These are phyloP conservation scores for Pseudogymnoascus destructans DNA, from an alignment of 2,329 filamentous ascomycete genomes.

Conservation along the genomic window DNA sequence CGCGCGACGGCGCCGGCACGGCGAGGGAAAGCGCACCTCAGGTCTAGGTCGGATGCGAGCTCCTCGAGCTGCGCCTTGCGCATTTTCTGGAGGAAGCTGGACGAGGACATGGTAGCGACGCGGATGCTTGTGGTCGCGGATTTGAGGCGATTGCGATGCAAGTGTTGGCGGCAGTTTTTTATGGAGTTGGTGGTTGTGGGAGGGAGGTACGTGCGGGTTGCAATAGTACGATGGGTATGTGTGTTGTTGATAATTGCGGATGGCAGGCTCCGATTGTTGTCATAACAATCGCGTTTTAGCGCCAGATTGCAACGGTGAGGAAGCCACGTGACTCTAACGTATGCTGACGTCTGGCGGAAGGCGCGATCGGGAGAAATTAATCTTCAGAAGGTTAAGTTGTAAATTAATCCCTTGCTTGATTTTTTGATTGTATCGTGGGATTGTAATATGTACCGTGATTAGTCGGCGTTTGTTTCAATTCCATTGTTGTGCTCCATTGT, in stretches of 20 bases:
- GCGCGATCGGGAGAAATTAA: background rate
- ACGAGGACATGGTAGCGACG: constrained; percentile 44
- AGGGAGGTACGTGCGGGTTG: constrained; percentile 8
- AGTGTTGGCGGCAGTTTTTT: constrained; percentile 14
- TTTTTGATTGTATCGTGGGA: background rate
- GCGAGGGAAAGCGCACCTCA: constrained; percentile 31
- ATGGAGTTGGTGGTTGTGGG: constrained; percentile 22
- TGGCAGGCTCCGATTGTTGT: constrained; percentile 8
- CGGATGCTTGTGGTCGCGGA: constrained; percentile 32
- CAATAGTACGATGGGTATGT: constrained; percentile 7
- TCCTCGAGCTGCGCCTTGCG: constrained; percentile 69
- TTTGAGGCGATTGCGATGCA: constrained; percentile 30
- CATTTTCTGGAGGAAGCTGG: constrained; percentile 67
- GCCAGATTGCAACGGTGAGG: background rate
- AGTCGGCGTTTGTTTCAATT: background rate
- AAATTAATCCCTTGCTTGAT: background rate
- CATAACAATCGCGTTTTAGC: constrained; percentile 9
- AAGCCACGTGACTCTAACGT: background rate
- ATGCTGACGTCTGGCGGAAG: background rate
- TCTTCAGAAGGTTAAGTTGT: background rate
- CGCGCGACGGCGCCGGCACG: background rate
- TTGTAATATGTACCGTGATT: background rate
- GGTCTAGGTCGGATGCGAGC: constrained; percentile 56
- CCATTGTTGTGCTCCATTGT: background rate
- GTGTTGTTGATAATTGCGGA: constrained; percentile 9